Evolutionary conservation across 2,329 filamentous ascomycete species (phyloP), one percentile per base, ranked within the genome.

Genomic region (Dactylella cylindrospora): DNA sequence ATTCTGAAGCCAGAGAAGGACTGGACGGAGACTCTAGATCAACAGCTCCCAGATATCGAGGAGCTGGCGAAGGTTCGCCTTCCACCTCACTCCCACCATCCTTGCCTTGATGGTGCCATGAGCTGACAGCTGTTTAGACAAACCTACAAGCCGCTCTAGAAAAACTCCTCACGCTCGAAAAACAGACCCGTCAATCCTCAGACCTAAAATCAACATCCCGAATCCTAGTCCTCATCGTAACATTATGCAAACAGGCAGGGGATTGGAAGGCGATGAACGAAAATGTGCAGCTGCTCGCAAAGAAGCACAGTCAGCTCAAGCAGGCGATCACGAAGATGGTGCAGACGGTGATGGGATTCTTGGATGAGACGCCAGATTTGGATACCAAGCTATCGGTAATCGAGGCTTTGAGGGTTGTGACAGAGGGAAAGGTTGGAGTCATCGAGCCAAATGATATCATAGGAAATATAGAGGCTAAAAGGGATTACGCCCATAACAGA

Each of bases 241-340:
- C 88, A 72, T 83, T 97, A 78, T 91, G 89, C 78, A 97, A 96
- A 76, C 80, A 95, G 74, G 84, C 87, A 15, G 85, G 85, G 68
- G 90, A 98, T 74, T 98, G 93, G 93, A 84, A 83, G 73, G 77
- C 96, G 71, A 81, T 98, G 76, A 97, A 95, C 73, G 93, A 98
- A 76, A 93, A 98, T 77, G 88, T 95, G 66, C 80, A 95, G 70
- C 80, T 96, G 66, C 80, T 98, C 55, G 97, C 93, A 67, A 98
- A 98, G 84, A 98, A 98, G 79, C 93, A 98, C 86, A 88, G 90
- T 70, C 93, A 98, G 78, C 90, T 98, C 72, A 98, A 98, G 76
- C 93, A 97, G 76, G 93, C 93, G 71, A 93, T 90, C 71, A 97
- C 93, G 70, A 93, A 91, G 79, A 98, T 98, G 93, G 90, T 98